These are phyloP conservation scores for Rhododendron ovatum DNA, from an alignment of 148 eudicot genomes.

Conservation along the genomic window DNA sequence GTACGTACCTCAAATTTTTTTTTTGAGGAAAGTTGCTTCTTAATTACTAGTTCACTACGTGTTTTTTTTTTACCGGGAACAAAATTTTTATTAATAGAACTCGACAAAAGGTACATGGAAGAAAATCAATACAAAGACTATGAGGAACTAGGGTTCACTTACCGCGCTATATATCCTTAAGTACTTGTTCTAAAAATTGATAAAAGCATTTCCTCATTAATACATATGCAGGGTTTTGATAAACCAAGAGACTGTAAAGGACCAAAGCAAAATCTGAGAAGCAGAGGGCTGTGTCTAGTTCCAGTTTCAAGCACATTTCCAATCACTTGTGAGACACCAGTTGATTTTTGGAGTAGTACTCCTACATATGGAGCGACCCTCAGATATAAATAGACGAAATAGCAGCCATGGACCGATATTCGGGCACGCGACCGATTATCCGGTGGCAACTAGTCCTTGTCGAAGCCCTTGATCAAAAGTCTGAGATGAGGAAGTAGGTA, in stretches of 20 bases:
- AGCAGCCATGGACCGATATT: not conserved
- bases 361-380: conserved; percentile 84
- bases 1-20: no score
- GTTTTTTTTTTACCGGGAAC: no score
- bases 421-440: conserved; percentile 9
- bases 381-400: conserved; percentile 40
- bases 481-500: conserved; percentile 9
- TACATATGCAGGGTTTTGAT: conserved; percentile 43
- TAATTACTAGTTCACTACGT: not conserved
- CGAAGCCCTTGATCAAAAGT: conserved; percentile 10
- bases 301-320: conserved; percentile 93
- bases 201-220: not conserved
- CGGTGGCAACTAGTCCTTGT: conserved; percentile 1
- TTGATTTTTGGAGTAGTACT: conserved; percentile 72
- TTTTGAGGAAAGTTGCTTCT: not conserved
- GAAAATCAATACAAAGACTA: no score
- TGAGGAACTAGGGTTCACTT: not conserved
- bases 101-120: no score
- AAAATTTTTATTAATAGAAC: no score
- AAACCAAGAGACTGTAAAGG: conserved; percentile 58
- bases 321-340: conserved; percentile 72
- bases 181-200: not conserved
- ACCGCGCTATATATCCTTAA: not conserved
- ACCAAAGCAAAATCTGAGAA: conserved; percentile 64
- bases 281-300: conserved; percentile 81